Base-by-base conservation (phyloP, 108 stramenopile genomes). In the Nitzschia sp. region DNA sequence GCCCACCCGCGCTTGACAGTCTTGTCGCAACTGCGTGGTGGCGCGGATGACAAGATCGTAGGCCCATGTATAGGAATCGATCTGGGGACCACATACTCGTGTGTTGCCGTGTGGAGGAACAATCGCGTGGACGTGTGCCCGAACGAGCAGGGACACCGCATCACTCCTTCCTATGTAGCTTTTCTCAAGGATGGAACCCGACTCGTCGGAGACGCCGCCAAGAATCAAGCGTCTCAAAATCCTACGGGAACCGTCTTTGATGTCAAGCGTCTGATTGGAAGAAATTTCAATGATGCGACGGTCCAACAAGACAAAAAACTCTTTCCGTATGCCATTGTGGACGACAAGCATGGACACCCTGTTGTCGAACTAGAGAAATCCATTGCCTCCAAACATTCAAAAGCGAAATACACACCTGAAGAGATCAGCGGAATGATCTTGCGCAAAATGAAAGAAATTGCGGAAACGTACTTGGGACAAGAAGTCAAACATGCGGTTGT, bases 401-500 rank as follows among this genome's bases (percentile, higher is more conserved):
- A 78, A 56, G 29, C 63, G 8, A 79, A 87, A 59, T 99, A 94
- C 85, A 96, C 94, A 56, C 91, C 99, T 0, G 99, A 99, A 95
- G 99, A 99, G 90, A 95, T 99, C 74, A 95, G 92, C 50, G 96
- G 97, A 29, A 99, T 99, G 99, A 92, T 99, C 15, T 80, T 99
- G 48, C 93, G 87, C 41, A 98, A 99, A 84, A 98, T 98, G 97
- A 96, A 93, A 79, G 96, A 98, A 79, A 98, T 96, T 63, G 98
- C 99, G 45, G 99, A 99, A 89, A 91, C 96, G 11, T 99, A 98
- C 81, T 89, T 99, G 23, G 98, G 97, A 50, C 81, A 95, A 70
- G 96, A 97, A 76, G 97, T 98, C 58, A 99, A 98, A 76, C 96
- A 98, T 79, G 98, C 98, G 53, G 97, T 99, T 46, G 94, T 99